These are phyloP conservation scores for Pleurotus sapidus DNA, from an alignment of 768 basidiomycete species.

Conservation along the genomic window DNA sequence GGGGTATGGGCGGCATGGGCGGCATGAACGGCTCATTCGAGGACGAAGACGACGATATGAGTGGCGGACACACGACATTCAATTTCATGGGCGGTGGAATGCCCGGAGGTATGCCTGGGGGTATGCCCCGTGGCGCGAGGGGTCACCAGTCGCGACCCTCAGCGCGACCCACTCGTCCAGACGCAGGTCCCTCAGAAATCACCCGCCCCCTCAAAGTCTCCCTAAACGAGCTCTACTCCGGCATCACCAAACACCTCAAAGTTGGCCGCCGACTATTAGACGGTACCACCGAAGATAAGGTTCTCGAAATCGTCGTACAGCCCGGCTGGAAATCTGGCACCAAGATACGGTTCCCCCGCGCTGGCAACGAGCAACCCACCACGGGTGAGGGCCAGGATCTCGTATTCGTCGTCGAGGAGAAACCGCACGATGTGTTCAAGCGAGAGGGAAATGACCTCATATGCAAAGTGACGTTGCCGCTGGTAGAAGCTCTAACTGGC, in stretches of 20 bases:
- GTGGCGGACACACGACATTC: constrained; percentile 31
- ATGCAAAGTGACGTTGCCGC: constrained; percentile 57
- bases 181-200: constrained; percentile 54
- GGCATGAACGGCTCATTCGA: constrained; percentile 33
- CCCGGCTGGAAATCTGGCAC: constrained; percentile 98
- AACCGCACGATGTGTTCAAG: constrained; percentile 73
- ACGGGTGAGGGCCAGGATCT: constrained; percentile 77
- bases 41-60: constrained; percentile 50
- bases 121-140: constrained; percentile 38
- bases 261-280: constrained; percentile 72
- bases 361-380: constrained; percentile 71
- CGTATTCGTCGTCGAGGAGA: constrained; percentile 98
- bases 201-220: constrained; percentile 81
- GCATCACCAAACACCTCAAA: constrained; percentile 85
- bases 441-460: constrained; percentile 83
- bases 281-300: constrained; percentile 80
- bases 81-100: constrained; percentile 28
- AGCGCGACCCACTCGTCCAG: constrained; percentile 23
- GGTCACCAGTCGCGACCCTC: constrained; percentile 16
- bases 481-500: constrained; percentile 72
- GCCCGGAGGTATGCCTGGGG: constrained; percentile 57
- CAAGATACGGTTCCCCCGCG: constrained; percentile 85
- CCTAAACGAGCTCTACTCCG: constrained; percentile 82
- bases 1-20: constrained; percentile 37
- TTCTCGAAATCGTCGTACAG: constrained; percentile 73